These are phyloP conservation scores for Myriosclerotinia duriaeana DNA, from an alignment of 2,329 filamentous ascomycete species.

Conservation along the genomic window DNA sequence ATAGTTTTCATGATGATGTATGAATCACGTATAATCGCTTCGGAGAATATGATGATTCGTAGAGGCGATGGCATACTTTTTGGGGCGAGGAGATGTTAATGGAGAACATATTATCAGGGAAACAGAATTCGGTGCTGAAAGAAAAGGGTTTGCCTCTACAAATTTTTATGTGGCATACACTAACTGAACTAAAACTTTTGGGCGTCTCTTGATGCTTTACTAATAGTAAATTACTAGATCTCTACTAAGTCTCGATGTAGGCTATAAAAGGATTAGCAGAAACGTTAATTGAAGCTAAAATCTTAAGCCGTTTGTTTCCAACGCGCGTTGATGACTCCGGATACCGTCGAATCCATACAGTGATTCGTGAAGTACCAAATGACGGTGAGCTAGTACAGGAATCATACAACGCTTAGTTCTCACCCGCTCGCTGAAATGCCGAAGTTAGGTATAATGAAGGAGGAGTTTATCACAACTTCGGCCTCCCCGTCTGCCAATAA, in stretches of 20 bases:
- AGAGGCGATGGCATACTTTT: neutral
- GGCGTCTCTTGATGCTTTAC: too few relatives aligned
- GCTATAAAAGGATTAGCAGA: neutral
- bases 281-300: neutral
- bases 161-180: neutral
- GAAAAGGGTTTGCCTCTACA: too few relatives aligned
- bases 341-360: neutral
- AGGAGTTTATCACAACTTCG: constrained; percentile 10
- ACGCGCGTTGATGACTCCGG: neutral
- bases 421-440: constrained; percentile 3
- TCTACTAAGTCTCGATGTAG: neutral
- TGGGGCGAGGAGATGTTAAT: neutral
- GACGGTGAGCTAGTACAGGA: constrained; percentile 14
- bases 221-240: neutral
- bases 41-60: neutral
- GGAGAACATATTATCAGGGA: neutral
- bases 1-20: neutral
- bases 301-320: neutral
- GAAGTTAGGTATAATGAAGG: constrained; percentile 13
- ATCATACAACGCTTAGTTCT: neutral
- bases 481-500: constrained; percentile 12
- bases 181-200: too few relatives aligned
- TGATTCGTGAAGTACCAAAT: neutral
- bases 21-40: neutral
- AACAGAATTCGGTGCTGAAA: neutral